Base-by-base conservation (phyloP, 345 rosid genomes). In the Eucalyptus shirleyi region DNA sequence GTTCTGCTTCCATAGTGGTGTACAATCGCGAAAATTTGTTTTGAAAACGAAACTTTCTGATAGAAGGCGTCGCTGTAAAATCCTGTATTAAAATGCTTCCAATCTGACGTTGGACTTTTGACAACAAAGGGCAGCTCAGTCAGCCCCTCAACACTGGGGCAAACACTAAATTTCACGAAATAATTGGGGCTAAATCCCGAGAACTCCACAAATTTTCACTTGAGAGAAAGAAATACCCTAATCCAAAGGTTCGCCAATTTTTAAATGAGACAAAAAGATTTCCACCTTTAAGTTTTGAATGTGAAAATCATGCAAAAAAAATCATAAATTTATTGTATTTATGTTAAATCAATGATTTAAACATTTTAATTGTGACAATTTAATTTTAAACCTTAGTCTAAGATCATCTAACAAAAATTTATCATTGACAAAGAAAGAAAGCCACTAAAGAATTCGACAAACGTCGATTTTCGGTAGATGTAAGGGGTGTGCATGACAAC, bases 371-470 rank as follows among this genome's bases (percentile, higher is more conserved):
- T 23, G 2, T 10, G 62, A 23, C 1, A 10, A 56, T 10, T 56
- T 24, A 56, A 56, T 56, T 2, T 4, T 9, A 24, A 56, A 9
- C 0, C 0, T 56, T 56, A 1, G 11, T 4, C 0, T 53, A 1
- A 50, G 19, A 50, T 50, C 53, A 14, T 50, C 0, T 49, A 0
- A 50, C 53, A 50, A 50, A 50, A 50, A 15, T 5, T 15, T 50
- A 50, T 50, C 19, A 50, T 16, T 50, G 3, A 6, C 7, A 50
- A 19, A 50, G 7, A 50, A 50, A 50, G 19, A 50, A 50, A 50
- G 53, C 19, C 53, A 50, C 7, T 6, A 16, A 50, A 50, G 53
- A 50, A 6, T 50, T 50, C 1, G 53, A 50, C 18, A 50, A 16
- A 50, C 3, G 1, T 50, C 19, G 53, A 50, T 50, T 50, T 50